Evolutionary conservation across 2,329 filamentous ascomycete species (phyloP).

Genomic region (Paradendryphiella salina): DNA sequence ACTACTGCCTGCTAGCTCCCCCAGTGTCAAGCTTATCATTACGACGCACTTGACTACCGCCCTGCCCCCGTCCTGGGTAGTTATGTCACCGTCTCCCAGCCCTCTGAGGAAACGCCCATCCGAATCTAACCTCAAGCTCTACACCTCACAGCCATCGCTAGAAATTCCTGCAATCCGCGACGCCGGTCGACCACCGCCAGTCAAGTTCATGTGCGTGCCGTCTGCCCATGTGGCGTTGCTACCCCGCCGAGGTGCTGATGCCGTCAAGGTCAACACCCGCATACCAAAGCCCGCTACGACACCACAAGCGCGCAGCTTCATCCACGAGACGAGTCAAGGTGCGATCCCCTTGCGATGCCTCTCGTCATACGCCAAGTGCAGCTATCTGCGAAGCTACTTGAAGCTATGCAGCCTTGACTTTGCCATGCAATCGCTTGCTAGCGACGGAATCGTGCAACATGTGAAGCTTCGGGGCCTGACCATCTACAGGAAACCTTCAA

Average conservation of each 20-base stretch:
- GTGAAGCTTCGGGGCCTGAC: slow-evolving; percentile 1
- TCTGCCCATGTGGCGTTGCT: slow-evolving; percentile 10
- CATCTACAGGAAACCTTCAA: slow-evolving; percentile 78
- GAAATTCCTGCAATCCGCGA: slow-evolving; percentile 50
- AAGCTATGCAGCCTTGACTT: not conserved
- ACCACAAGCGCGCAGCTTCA: slow-evolving; percentile 65
- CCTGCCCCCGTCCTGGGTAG: slow-evolving; percentile 8
- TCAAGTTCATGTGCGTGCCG: slow-evolving; percentile 55
- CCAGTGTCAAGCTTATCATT: slow-evolving; percentile 8
- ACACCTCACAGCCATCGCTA: slow-evolving; percentile 54
- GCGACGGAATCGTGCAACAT: not conserved
- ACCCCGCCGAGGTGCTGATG: slow-evolving; percentile 35
- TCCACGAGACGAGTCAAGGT: slow-evolving; percentile 66
- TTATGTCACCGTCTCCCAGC: slow-evolving; percentile 24
- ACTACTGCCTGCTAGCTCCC: slow-evolving; percentile 8
- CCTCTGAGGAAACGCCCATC: slow-evolving; percentile 25
- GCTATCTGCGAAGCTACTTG: not conserved
- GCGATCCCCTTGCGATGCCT: slow-evolving; percentile 7
- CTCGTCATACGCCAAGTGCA: not conserved
- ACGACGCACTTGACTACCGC: slow-evolving; percentile 5
- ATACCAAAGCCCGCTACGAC: slow-evolving; percentile 66
- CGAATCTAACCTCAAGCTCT: slow-evolving; percentile 38
- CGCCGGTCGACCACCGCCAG: slow-evolving; percentile 48
- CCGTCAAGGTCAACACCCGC: slow-evolving; percentile 58
- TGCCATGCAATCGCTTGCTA: not conserved